A percentile compares a stretch with the other conserved stretches of the same genome.
Evolutionary conservation across 2,329 filamentous ascomycete genomes (phyloP).

Genomic region (Sporothrix inflata): DNA sequence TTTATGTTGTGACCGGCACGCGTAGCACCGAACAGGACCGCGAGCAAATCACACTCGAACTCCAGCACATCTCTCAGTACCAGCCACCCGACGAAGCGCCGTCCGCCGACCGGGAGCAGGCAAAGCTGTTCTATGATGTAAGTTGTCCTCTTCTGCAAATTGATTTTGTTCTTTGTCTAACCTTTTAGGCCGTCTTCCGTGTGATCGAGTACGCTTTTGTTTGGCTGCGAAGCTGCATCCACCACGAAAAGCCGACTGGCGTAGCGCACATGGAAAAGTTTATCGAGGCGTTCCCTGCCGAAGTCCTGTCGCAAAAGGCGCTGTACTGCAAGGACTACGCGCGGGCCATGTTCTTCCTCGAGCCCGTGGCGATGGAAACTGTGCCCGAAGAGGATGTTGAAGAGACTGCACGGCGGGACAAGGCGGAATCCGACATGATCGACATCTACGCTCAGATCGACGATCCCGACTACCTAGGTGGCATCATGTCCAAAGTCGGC

Average conservation of each 20-base stretch:
- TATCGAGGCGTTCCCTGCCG: slow-evolving; percentile 67
- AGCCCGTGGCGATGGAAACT: slow-evolving; percentile 68
- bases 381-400: slow-evolving; percentile 50
- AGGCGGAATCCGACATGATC: slow-evolving; percentile 77
- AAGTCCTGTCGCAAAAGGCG: slow-evolving; percentile 77
- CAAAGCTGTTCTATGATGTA: slow-evolving; percentile 87
- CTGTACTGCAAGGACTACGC: slow-evolving; percentile 95
- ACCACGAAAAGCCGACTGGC: slow-evolving; percentile 66
- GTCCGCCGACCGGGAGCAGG: slow-evolving; percentile 70
- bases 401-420: slow-evolving; percentile 51
- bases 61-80: slow-evolving; percentile 73
- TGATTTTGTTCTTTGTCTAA: background rate
- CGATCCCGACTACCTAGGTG: slow-evolving; percentile 94
- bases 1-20: slow-evolving; percentile 79
- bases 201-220: slow-evolving; percentile 88
- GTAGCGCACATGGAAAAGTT: slow-evolving; percentile 54
- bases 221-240: slow-evolving; percentile 77
- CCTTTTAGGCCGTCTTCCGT: slow-evolving; percentile 75
- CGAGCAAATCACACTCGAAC: slow-evolving; percentile 69
- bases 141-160: slow-evolving; percentile 36
- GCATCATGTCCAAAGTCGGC: slow-evolving; percentile 84
- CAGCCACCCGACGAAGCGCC: slow-evolving; percentile 54
- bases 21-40: slow-evolving; percentile 55
- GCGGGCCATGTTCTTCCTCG: slow-evolving; percentile 89
- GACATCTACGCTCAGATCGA: slow-evolving; percentile 97